A percentile compares a stretch with the other conserved stretches of the same genome.
These are phyloP conservation scores for Vanderwaltozyma tropicalis DNA, from an alignment of 805 yeast species.

Conservation along the genomic window DNA sequence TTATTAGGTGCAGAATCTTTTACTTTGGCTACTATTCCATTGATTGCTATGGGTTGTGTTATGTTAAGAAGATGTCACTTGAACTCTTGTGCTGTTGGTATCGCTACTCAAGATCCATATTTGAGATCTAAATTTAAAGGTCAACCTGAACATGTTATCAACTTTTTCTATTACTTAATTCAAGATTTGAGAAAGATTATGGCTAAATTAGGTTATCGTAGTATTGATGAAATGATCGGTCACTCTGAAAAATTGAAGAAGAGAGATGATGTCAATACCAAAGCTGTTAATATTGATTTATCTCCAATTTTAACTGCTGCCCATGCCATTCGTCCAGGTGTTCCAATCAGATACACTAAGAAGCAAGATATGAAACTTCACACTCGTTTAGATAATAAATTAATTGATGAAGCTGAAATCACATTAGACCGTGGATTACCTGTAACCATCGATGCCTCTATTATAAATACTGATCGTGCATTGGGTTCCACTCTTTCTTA, in stretches of 20 bases:
- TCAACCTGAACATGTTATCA: constrained; percentile 96
- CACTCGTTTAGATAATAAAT: constrained; percentile 87
- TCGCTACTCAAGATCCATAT: constrained; percentile 96
- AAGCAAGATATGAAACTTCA: constrained; percentile 92
- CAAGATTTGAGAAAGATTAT: constrained; percentile 84
- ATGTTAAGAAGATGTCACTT: constrained; percentile 93
- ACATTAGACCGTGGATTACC: constrained; percentile 96
- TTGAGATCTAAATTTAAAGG: constrained; percentile 87
- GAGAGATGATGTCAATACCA: constrained; percentile 78
- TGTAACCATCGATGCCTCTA: constrained; percentile 85
- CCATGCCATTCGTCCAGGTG: constrained; percentile 92
- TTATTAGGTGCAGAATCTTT: constrained; percentile 96
- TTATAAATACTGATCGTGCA: constrained; percentile 93
- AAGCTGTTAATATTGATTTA: constrained; percentile 83
- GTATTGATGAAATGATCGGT: constrained; percentile 96
- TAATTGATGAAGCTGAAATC: constrained; percentile 89
- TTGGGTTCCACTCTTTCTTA: constrained; percentile 91
- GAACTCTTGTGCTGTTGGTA: constrained; percentile 95
- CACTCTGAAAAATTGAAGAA: constrained; percentile 84
- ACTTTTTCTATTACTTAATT: constrained; percentile 90
- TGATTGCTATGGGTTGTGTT: constrained; percentile 95
- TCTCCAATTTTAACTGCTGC: constrained; percentile 95
- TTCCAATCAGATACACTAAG: constrained; percentile 82
- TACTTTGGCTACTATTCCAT: constrained; percentile 96
- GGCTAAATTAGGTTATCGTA: constrained; percentile 93